phyloP scores from a whole-genome alignment of 805 yeast genomes.

The Kregervanrija fluxuum region DNA sequence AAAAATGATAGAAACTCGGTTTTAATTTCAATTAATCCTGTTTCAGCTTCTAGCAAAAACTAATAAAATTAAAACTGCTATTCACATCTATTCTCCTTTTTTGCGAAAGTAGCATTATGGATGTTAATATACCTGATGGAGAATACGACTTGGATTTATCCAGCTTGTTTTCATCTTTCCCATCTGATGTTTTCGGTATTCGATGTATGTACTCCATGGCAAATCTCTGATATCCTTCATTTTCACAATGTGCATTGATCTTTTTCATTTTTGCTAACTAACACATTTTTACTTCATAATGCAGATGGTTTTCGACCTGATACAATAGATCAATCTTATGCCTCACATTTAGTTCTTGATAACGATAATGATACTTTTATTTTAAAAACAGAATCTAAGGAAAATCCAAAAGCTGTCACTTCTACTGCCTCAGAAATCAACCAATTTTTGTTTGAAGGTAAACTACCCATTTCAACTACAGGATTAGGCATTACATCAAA shows the following conservation, averaged over 20 bases:
- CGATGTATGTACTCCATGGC: conserved; percentile 21
- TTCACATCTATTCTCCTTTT: not conserved
- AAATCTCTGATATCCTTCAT: too few relatives aligned
- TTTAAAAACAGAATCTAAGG: conserved; percentile 21
- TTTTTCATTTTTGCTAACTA: not conserved
- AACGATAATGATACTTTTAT: conserved; percentile 14
- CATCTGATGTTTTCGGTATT: conserved; percentile 24
- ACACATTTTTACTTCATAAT: not conserved
- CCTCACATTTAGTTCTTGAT: conserved; percentile 18
- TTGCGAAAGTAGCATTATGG: not conserved
- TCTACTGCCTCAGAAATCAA: conserved; percentile 6
- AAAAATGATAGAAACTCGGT: too few relatives aligned
- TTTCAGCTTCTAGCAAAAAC: too few relatives aligned
- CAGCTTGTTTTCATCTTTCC: conserved; percentile 12
- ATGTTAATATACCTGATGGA: conserved; percentile 25
- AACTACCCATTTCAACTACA: conserved; percentile 2
- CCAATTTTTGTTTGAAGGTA: conserved; percentile 26
- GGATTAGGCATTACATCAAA: too few relatives aligned
- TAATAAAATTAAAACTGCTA: not conserved
- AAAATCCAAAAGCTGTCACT: conserved; percentile 14
- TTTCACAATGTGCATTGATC: too few relatives aligned
- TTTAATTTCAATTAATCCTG: too few relatives aligned
- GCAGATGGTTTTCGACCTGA: conserved; percentile 28
- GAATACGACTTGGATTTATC: conserved; percentile 30
- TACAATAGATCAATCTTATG: conserved; percentile 20